Percentiles rank a stretch among this genome's conserved stretches.
phyloP scores from a whole-genome alignment of 2,329 filamentous ascomycete species.

The Ophiocordyceps camponoti-floridani region DNA sequence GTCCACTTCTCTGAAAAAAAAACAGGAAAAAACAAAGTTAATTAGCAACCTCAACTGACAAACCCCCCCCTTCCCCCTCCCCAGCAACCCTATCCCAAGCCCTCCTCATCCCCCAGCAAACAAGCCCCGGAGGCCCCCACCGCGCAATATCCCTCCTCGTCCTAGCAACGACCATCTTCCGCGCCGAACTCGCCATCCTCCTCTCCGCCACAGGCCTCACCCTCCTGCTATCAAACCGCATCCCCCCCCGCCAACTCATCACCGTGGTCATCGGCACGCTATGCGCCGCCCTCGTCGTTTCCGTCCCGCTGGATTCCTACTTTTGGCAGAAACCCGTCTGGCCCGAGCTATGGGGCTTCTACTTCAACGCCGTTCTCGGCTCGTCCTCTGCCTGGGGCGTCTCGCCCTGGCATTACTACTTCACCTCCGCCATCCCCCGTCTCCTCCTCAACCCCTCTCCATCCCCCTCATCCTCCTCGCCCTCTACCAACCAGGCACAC shows the following conservation, averaged over 20 bases:
- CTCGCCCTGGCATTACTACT: constrained; percentile 75
- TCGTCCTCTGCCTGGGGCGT: constrained; percentile 78
- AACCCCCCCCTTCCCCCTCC: background rate
- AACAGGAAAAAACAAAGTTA: no score
- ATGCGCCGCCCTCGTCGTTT: constrained; percentile 46
- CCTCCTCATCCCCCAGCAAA: constrained; percentile 28
- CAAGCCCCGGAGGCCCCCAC: no score
- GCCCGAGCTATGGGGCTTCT: constrained; percentile 81
- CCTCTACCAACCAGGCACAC: constrained; percentile 26
- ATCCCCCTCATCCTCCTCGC: constrained; percentile 37
- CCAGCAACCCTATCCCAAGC: constrained; percentile 48
- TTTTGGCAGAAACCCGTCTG: constrained; percentile 83
- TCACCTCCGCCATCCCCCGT: constrained; percentile 61
- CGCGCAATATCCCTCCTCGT: constrained; percentile 67
- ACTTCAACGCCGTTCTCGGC: constrained; percentile 76
- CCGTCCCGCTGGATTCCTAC: constrained; percentile 69
- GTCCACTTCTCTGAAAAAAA: constrained; percentile 17
- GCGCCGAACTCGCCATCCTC: constrained; percentile 73
- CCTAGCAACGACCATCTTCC: constrained; percentile 67
- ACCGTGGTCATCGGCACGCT: constrained; percentile 48
- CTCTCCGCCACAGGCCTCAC: constrained; percentile 50
- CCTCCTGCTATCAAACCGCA: constrained; percentile 37
- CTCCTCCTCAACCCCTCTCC: constrained; percentile 66
- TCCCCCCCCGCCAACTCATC: constrained; percentile 39
- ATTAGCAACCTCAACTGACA: no score